These are phyloP conservation scores for Cajanus cajan DNA, from an alignment of 306 rosid species.

Conservation along the genomic window DNA sequence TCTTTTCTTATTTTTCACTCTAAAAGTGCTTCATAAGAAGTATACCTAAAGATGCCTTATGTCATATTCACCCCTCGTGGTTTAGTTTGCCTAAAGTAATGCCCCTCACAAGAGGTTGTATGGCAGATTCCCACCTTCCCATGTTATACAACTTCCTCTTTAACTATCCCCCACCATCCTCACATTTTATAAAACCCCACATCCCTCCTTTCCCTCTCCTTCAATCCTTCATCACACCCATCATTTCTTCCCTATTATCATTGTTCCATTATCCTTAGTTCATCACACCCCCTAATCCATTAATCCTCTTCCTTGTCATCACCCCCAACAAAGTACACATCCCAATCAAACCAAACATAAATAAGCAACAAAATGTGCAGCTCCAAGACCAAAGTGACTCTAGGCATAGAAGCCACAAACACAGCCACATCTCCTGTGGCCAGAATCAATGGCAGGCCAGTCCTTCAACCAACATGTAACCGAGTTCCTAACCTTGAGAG, in stretches of 20 bases:
- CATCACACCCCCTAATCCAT: neutral
- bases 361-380: conserved; percentile 57
- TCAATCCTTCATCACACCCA: conserved; percentile 28
- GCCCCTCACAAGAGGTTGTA: conserved; percentile 45
- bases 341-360: neutral
- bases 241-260: neutral
- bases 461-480: conserved; percentile 87
- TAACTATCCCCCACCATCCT: conserved; percentile 44
- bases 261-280: conserved; percentile 21
- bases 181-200: conserved; percentile 52
- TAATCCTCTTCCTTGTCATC: neutral
- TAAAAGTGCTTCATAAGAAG: too few relatives aligned
- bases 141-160: conserved; percentile 55
- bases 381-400: conserved; percentile 62
- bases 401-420: conserved; percentile 46
- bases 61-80: conserved; percentile 37
- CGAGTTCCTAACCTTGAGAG: conserved; percentile 64
- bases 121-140: conserved; percentile 73
- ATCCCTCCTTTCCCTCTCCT: conserved; percentile 40
- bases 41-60: too few relatives aligned
- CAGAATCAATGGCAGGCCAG: conserved; percentile 66
- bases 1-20: too few relatives aligned
- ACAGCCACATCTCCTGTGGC: conserved; percentile 40
- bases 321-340: neutral
- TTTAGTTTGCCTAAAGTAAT: conserved; percentile 43